A percentile compares a stretch with the other conserved stretches of the same genome.
These are phyloP conservation scores for Nakazawaea molendinolei DNA, from an alignment of 805 yeast genomes.

Conservation along the genomic window DNA sequence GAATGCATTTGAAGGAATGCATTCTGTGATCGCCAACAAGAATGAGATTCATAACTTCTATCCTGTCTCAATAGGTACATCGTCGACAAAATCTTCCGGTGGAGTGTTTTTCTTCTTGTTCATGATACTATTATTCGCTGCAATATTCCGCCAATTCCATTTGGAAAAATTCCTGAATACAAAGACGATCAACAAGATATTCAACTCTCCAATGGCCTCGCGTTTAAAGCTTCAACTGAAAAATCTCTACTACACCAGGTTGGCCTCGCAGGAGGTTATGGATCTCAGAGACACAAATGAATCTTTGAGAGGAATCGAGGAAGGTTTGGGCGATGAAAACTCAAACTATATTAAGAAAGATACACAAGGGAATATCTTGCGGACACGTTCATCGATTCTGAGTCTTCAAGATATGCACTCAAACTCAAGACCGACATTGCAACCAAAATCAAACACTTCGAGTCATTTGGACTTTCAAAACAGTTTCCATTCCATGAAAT, in stretches of 20 bases:
- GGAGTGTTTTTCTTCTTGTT: constrained; percentile 11
- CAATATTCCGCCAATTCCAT: constrained; percentile 6
- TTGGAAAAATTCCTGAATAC: constrained; percentile 6
- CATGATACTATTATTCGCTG: constrained; percentile 12
- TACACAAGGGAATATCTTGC: constrained; percentile 13
- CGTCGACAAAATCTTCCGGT: too few relatives aligned
- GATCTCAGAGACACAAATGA: constrained; percentile 13
- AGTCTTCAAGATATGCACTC: constrained; percentile 4
- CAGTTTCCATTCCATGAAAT: not conserved
- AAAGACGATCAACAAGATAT: not conserved
- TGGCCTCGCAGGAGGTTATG: constrained; percentile 15
- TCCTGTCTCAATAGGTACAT: not conserved
- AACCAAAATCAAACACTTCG: constrained; percentile 4
- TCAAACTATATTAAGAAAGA: not conserved
- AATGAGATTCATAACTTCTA: not conserved
- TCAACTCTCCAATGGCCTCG: constrained; percentile 11
- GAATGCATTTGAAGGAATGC: constrained; percentile 13
- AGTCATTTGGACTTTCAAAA: constrained; percentile 9
- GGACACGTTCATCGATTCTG: constrained; percentile 21
- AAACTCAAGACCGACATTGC: constrained; percentile 4
- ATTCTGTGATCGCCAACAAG: not conserved
- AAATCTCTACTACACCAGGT: constrained; percentile 13
- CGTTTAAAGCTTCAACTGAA: constrained; percentile 10
- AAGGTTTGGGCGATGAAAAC: constrained; percentile 13
- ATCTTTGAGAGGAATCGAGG: constrained; percentile 14